Percentiles rank a stretch among this genome's conserved stretches.
phyloP scores from a whole-genome alignment of 148 eudicot species.

The Drosera capensis region DNA sequence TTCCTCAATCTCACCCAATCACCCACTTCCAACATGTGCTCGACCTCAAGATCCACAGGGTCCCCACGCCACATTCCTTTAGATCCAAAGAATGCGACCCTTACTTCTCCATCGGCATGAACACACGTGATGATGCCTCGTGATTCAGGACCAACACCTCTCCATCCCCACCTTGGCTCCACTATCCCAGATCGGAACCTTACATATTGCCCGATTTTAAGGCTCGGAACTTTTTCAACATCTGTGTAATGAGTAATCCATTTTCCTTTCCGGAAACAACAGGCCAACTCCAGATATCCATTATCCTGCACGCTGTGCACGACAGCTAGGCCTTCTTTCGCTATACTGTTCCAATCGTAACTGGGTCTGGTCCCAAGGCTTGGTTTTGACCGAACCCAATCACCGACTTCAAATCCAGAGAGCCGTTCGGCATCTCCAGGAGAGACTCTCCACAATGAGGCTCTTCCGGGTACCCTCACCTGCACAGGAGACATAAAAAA shows the following conservation, averaged over 20 bases:
- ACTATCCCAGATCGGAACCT: constrained; percentile 48
- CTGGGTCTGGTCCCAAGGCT: constrained; percentile 76
- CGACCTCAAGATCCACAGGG: constrained; percentile 75
- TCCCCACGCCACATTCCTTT: constrained; percentile 84
- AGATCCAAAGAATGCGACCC: constrained; percentile 59
- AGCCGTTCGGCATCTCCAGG: constrained; percentile 94
- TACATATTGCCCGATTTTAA: constrained; percentile 82
- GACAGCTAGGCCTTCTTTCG: constrained; percentile 82
- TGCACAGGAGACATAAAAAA: constrained; percentile 18
- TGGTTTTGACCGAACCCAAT: constrained; percentile 96
- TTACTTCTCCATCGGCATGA: constrained; percentile 86
- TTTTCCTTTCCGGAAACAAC: constrained; percentile 82
- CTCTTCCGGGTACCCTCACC: constrained; percentile 85
- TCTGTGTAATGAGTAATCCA: constrained; percentile 66
- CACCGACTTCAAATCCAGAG: constrained; percentile 95
- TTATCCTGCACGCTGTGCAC: constrained; percentile 88
- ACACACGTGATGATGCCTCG: constrained; percentile 69
- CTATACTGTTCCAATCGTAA: constrained; percentile 84
- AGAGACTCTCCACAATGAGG: constrained; percentile 76
- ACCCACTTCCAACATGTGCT: constrained; percentile 73
- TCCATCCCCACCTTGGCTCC: constrained; percentile 99
- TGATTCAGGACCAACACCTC: constrained; percentile 56
- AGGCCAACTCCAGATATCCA: constrained; percentile 79
- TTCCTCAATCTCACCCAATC: constrained; percentile 74
- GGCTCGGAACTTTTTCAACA: constrained; percentile 64